Evolutionary conservation across 192 early-diverging fungal genomes (phyloP).

Genomic region (Gamsiella multidivaricata): DNA sequence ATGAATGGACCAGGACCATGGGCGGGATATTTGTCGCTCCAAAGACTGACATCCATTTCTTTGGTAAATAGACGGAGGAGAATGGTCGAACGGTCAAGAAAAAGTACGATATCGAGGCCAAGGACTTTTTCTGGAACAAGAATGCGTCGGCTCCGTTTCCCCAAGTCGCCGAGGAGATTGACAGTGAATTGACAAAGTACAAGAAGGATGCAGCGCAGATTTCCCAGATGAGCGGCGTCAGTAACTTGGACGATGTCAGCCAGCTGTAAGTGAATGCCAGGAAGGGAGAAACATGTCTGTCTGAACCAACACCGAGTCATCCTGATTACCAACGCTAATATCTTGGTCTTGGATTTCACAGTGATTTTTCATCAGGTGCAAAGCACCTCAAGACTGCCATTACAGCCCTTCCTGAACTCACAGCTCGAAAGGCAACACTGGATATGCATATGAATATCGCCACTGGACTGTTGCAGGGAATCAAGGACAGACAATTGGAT

Average conservation of each 20-base stretch:
- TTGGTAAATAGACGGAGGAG: conserved; percentile 63
- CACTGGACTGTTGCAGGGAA: conserved; percentile 85
- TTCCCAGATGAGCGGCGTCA: conserved; percentile 85
- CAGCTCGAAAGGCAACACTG: conserved; percentile 89
- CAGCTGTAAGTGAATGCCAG: conserved; percentile 68
- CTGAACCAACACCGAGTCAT: too few relatives aligned
- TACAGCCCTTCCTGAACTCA: conserved; percentile 92
- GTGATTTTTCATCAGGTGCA: conserved; percentile 85
- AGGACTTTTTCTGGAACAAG: conserved; percentile 95
- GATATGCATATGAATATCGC: conserved; percentile 99
- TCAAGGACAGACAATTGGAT: conserved; percentile 95
- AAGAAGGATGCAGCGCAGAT: conserved; percentile 96
- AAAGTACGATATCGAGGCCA: conserved; percentile 87
- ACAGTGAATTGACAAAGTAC: conserved; percentile 91
- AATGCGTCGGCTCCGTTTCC: conserved; percentile 95
- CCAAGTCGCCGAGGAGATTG: conserved; percentile 96
- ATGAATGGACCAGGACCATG: conserved; percentile 3
- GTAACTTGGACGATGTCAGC: conserved; percentile 82
- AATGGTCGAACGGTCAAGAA: conserved; percentile 74
- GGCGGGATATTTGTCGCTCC: too few relatives aligned
- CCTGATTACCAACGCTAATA: neutral
- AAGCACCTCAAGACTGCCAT: conserved; percentile 92
- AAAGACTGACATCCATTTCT: too few relatives aligned
- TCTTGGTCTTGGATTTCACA: conserved; percentile 11
- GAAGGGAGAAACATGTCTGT: too few relatives aligned